These are phyloP conservation scores for Exidia glandulosa DNA, from an alignment of 768 basidiomycete species.

Conservation along the genomic window DNA sequence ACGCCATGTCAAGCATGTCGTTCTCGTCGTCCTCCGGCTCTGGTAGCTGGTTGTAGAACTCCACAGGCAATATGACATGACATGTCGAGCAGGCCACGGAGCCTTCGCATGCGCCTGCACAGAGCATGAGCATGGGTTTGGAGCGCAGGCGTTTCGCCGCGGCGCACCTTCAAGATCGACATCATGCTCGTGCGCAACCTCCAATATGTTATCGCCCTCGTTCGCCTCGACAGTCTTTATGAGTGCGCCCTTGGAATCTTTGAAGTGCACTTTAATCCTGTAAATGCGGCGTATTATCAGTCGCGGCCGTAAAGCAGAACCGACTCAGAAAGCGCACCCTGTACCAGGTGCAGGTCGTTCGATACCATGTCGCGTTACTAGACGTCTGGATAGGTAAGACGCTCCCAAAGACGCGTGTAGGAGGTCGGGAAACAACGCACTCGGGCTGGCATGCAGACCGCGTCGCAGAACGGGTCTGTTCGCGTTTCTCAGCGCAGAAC, in stretches of 20 bases:
- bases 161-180: slow-evolving; percentile 84
- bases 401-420: neutral
- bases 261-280: slow-evolving; percentile 85
- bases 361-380: slow-evolving; percentile 37
- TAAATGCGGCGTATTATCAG: neutral
- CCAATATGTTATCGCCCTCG: slow-evolving; percentile 87
- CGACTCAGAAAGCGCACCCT: slow-evolving; percentile 34
- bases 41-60: slow-evolving; percentile 75
- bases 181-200: slow-evolving; percentile 89
- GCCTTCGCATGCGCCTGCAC: slow-evolving; percentile 86
- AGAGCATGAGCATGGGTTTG: neutral
- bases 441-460: too few relatives aligned
- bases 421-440: too few relatives aligned
- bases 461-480: too few relatives aligned
- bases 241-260: slow-evolving; percentile 73
- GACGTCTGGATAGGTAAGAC: neutral
- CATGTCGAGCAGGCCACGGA: slow-evolving; percentile 97
- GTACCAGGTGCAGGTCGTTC: slow-evolving; percentile 57
- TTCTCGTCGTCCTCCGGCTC: slow-evolving; percentile 98
- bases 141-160: neutral
- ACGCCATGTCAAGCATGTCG: slow-evolving; percentile 97
- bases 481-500: too few relatives aligned
- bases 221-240: slow-evolving; percentile 85
- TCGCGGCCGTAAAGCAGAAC: neutral
- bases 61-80: slow-evolving; percentile 76